Conservation (phyloP, 495 filamentous ascomycete species). For the Talaromyces trachyspermus region DNA sequence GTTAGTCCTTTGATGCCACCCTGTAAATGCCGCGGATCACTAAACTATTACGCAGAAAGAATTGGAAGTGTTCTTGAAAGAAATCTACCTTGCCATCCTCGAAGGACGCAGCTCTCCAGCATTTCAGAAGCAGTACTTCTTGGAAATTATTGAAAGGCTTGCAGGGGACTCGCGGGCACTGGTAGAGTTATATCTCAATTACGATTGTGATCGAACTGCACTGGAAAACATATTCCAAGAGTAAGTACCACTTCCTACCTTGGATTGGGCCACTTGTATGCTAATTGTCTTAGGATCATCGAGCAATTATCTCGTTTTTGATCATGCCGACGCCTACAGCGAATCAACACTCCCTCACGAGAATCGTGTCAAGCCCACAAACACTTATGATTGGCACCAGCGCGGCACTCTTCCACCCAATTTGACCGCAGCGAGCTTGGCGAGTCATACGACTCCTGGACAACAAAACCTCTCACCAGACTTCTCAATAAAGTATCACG, state of each 20-base stretch:
- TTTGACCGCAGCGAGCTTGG: slow-evolving; percentile 69
- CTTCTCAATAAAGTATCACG: slow-evolving; percentile 79
- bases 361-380: slow-evolving; percentile 53
- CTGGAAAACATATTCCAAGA: slow-evolving; percentile 95
- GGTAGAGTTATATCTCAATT: slow-evolving; percentile 97
- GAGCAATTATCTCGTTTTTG: slow-evolving; percentile 83
- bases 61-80: slow-evolving; percentile 94
- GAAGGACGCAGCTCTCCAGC: slow-evolving; percentile 79
- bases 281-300: slow-evolving; percentile 53
- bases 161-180: slow-evolving; percentile 79
- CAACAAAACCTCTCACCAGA: slow-evolving; percentile 67
- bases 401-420: slow-evolving; percentile 78
- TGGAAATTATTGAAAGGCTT: slow-evolving; percentile 76
- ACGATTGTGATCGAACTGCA: slow-evolving; percentile 88
- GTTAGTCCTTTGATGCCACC: slow-evolving; percentile 42
- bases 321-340: slow-evolving; percentile 68
- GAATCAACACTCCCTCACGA: slow-evolving; percentile 77
- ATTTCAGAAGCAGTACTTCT: slow-evolving; percentile 87
- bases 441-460: slow-evolving; percentile 31
- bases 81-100: slow-evolving; percentile 91
- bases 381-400: slow-evolving; percentile 67
- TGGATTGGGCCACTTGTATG: not conserved
- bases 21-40: no score
- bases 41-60: slow-evolving; percentile 59
- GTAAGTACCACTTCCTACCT: slow-evolving; percentile 18